phyloP scores from a whole-genome alignment of 176 grass and related monocot genomes.

The Triticum turgidum region DNA sequence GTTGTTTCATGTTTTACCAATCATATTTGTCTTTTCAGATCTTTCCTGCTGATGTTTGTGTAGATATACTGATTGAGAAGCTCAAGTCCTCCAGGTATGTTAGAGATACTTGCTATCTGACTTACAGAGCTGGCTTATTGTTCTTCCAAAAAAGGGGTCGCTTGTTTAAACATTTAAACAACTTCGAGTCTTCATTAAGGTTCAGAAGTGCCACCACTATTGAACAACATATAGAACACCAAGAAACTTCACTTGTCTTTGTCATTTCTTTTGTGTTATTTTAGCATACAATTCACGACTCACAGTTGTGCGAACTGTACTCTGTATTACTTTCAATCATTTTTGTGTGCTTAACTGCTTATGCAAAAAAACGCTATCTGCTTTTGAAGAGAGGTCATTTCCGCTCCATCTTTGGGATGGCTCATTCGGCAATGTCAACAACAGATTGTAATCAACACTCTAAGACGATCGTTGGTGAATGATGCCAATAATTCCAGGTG shows the following conservation, averaged over 20 bases:
- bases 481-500: conserved; percentile 87
- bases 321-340: background rate
- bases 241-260: background rate
- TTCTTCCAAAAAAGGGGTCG: background rate
- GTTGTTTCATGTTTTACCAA: conserved; percentile 10
- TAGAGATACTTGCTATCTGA: conserved; percentile 27
- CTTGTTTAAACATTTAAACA: conserved; percentile 16
- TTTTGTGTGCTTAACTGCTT: conserved; percentile 7
- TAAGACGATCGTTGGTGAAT: conserved; percentile 62
- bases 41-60: conserved; percentile 65
- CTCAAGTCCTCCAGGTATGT: conserved; percentile 63
- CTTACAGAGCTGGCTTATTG: background rate
- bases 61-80: conserved; percentile 64
- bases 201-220: no score
- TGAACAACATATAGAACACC: background rate
- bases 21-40: conserved; percentile 59
- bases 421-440: conserved; percentile 68
- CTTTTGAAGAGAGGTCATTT: conserved; percentile 57
- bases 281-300: background rate
- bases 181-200: background rate
- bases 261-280: conserved; percentile 4
- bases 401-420: conserved; percentile 42
- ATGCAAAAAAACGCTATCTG: background rate
- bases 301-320: background rate
- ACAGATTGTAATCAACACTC: conserved; percentile 47